A percentile compares a stretch with the other conserved stretches of the same genome.
phyloP scores from a whole-genome alignment of 2,329 filamentous ascomycete species.

The Fusarium sp. region DNA sequence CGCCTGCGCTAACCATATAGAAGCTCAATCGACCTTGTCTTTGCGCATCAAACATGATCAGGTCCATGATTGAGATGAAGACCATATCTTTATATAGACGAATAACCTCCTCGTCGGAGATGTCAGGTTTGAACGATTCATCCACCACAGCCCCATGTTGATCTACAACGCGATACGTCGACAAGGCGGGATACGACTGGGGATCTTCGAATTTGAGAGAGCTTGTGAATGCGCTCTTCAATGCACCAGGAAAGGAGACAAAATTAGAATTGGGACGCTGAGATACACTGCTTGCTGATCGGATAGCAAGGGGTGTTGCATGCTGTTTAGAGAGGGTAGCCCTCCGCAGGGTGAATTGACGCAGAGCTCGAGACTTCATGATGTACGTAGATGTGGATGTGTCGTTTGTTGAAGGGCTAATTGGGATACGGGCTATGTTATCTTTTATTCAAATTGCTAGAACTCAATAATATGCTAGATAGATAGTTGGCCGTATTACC shows the following conservation, averaged over 20 bases:
- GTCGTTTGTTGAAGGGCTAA: constrained; percentile 4
- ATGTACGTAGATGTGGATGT: constrained; percentile 5
- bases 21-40: constrained; percentile 93
- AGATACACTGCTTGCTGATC: constrained; percentile 63
- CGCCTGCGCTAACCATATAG: constrained; percentile 96
- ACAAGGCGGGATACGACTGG: constrained; percentile 78
- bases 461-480: constrained; percentile 14
- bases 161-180: constrained; percentile 92
- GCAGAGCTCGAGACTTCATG: constrained; percentile 54
- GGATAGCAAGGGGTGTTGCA: constrained; percentile 43
- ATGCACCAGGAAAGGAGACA: constrained; percentile 89
- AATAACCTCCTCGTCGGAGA: constrained; percentile 71
- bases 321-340: constrained; percentile 41
- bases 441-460: constrained; percentile 21
- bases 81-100: constrained; percentile 76
- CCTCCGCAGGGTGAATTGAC: constrained; percentile 47
- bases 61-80: constrained; percentile 85
- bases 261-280: constrained; percentile 67
- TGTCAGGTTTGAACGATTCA: constrained; percentile 74
- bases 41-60: constrained; percentile 98
- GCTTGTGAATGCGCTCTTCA: constrained; percentile 92
- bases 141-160: constrained; percentile 89
- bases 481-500: constrained; percentile 34
- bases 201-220: constrained; percentile 82
- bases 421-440: constrained; percentile 5